Conservation (phyloP, 2,329 filamentous ascomycete genomes). For the Orbilia oligospora region DNA sequence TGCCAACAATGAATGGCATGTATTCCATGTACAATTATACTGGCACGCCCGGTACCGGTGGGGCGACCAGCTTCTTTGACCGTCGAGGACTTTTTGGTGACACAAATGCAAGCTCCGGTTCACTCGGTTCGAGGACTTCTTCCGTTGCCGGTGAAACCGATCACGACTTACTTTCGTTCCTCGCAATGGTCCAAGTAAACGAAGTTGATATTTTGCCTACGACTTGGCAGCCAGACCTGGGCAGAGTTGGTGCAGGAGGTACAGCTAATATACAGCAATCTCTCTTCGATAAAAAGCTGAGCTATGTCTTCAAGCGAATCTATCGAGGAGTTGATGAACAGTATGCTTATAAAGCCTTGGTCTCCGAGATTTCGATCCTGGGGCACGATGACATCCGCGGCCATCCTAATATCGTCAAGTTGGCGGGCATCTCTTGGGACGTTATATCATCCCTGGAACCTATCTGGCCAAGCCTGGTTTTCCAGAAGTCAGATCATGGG, state of each 20-base stretch:
- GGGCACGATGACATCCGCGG: conserved; percentile 19
- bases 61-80: conserved; percentile 20
- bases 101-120: not conserved
- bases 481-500: conserved; percentile 26
- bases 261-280: conserved; percentile 57
- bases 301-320: conserved; percentile 62
- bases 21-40: too few species aligned
- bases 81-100: conserved; percentile 1
- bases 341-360: conserved; percentile 8
- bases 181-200: conserved; percentile 46
- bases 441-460: conserved; percentile 5
- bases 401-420: conserved; percentile 39
- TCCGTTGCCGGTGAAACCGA: not conserved
- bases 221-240: conserved; percentile 60
- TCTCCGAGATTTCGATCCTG: conserved; percentile 27
- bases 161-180: conserved; percentile 58
- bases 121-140: not conserved
- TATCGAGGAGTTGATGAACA: conserved; percentile 28
- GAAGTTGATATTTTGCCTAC: conserved; percentile 62
- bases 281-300: conserved; percentile 42
- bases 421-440: conserved; percentile 35
- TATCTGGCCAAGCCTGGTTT: conserved; percentile 21
- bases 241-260: conserved; percentile 50
- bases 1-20: too few species aligned
- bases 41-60: not conserved